phyloP scores from a whole-genome alignment of 2,329 filamentous ascomycete species.

The Penicillium verrucosum region DNA sequence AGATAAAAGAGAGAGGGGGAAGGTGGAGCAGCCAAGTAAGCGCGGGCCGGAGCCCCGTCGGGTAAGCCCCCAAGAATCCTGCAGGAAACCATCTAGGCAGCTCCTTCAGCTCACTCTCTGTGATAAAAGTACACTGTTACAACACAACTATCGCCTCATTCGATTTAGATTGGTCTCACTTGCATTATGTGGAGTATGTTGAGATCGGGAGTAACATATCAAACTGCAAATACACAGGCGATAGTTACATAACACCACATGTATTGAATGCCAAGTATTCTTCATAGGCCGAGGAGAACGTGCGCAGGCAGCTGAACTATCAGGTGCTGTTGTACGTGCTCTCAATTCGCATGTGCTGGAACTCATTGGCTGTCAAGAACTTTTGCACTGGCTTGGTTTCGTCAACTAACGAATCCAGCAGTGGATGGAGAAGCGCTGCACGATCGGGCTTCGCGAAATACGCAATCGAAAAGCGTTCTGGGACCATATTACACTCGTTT shows the following conservation, averaged over 20 bases:
- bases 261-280: no score
- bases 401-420: not conserved
- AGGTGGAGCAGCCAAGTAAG: not conserved
- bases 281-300: no score
- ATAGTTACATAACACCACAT: no score
- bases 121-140: no score
- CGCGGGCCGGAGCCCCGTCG: not conserved
- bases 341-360: not conserved
- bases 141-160: no score
- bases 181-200: no score
- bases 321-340: not conserved
- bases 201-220: no score
- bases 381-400: not conserved
- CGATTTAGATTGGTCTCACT: no score
- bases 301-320: not conserved
- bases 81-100: not conserved
- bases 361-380: not conserved
- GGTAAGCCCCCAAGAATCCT: not conserved
- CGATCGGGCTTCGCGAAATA: not conserved
- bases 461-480: not conserved
- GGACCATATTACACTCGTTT: not conserved
- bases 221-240: no score
- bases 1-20: no score
- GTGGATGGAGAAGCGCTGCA: not conserved
- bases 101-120: no score